A percentile compares a stretch with the other conserved stretches of the same genome.
phyloP scores from a whole-genome alignment of 768 basidiomycete species.

The Psilocybe azurescens region DNA sequence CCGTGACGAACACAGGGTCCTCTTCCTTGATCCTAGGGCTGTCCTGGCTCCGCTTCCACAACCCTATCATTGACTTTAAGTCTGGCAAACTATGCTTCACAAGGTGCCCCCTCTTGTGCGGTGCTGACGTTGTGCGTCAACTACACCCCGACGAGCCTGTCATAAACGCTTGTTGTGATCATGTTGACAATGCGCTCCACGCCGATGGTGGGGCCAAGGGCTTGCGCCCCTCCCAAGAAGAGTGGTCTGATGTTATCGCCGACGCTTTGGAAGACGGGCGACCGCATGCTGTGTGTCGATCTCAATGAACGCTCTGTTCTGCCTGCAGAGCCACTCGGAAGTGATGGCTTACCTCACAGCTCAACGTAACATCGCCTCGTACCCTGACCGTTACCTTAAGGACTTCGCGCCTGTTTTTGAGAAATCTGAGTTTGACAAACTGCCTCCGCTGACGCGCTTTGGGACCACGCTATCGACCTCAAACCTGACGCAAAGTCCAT shows the following conservation, averaged over 20 bases:
- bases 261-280: not conserved
- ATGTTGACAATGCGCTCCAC: not conserved
- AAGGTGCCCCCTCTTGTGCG: too few relatives aligned
- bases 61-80: constrained; percentile 16
- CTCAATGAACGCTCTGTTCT: too few relatives aligned
- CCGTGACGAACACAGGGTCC: too few relatives aligned
- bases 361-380: constrained; percentile 5
- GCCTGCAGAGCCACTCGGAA: not conserved
- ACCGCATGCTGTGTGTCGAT: not conserved
- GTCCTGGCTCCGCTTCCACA: not conserved
- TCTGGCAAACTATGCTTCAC: not conserved
- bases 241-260: not conserved
- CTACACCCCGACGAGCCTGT: not conserved
- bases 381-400: constrained; percentile 8
- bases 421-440: constrained; percentile 17
- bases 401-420: constrained; percentile 17
- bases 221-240: not conserved
- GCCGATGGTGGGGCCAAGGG: not conserved
- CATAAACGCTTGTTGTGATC: too few relatives aligned
- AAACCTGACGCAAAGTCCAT: constrained; percentile 20
- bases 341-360: not conserved
- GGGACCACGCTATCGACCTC: constrained; percentile 41
- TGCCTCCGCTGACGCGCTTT: constrained; percentile 22
- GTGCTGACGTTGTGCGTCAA: not conserved
- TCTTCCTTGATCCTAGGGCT: too few relatives aligned